Percentiles rank a stretch among this genome's conserved stretches.
Evolutionary conservation across 2,329 filamentous ascomycete genomes (phyloP).

Genomic region (Penicillium sp.): DNA sequence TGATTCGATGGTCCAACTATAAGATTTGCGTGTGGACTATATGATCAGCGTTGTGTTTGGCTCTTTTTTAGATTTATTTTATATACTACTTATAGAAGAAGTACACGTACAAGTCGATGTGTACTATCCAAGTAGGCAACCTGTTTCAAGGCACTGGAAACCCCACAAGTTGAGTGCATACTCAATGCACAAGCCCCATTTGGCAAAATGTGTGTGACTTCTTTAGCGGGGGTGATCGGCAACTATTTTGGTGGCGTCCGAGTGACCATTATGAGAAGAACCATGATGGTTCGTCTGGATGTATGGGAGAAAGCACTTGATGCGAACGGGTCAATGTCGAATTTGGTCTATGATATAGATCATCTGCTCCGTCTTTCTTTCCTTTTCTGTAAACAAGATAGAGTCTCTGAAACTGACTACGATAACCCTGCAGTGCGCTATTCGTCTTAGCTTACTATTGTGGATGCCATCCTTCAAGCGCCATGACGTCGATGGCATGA

Average conservation of each 20-base stretch:
- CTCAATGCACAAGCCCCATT: not conserved
- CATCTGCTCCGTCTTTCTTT: not conserved
- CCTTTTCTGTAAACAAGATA: not conserved
- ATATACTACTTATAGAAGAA: not conserved
- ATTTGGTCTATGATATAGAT: not conserved
- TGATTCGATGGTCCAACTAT: conserved; percentile 3
- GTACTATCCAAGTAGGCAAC: not conserved
- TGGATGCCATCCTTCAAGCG: conserved; percentile 2
- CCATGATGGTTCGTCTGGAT: not conserved
- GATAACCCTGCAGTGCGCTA: not conserved
- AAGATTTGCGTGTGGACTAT: conserved; percentile 5
- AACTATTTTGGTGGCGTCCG: not conserved
- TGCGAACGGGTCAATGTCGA: not conserved
- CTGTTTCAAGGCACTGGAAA: not conserved
- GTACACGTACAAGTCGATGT: not conserved
- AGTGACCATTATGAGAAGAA: conserved; percentile 1
- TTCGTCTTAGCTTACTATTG: not conserved
- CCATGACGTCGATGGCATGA: conserved; percentile 8
- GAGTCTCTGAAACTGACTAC: not conserved
- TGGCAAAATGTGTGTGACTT: not conserved
- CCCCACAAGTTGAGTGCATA: not conserved
- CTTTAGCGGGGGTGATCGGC: not conserved
- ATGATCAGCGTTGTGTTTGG: conserved; percentile 10
- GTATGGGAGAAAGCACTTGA: not conserved
- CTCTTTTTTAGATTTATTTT: not conserved